Percentiles rank a stretch among this genome's conserved stretches.
Conservation (phyloP, 2,329 filamentous ascomycete genomes). For the Graphilbum fragrans region DNA sequence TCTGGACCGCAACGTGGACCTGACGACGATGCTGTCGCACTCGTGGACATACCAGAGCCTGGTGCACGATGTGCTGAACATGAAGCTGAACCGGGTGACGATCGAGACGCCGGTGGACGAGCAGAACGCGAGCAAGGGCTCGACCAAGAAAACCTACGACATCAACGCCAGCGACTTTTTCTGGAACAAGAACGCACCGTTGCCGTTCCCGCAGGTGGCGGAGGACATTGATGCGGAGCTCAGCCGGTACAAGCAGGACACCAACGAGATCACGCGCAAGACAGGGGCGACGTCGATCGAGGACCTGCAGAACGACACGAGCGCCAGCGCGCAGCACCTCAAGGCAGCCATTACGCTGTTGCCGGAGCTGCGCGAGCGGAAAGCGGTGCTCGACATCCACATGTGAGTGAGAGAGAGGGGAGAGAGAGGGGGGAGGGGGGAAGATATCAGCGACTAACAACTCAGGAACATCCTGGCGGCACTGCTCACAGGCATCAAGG, state of each 20-base stretch:
- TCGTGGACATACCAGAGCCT: constrained; percentile 74
- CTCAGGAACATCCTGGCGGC: constrained; percentile 68
- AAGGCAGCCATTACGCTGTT: constrained; percentile 91
- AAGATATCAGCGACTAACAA: background rate
- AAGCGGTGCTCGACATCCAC: constrained; percentile 91
- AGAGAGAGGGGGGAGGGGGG: background rate
- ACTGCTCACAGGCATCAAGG: constrained; percentile 67
- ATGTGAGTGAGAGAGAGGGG: constrained; percentile 40
- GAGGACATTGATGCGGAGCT: constrained; percentile 88
- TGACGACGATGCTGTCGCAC: constrained; percentile 97
- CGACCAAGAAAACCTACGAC: constrained; percentile 83
- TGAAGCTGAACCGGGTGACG: constrained; percentile 70
- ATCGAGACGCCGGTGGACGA: constrained; percentile 78
- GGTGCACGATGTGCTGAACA: constrained; percentile 50
- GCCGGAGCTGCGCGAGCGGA: constrained; percentile 84
- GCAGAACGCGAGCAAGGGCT: constrained; percentile 57
- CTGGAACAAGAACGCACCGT: constrained; percentile 83
- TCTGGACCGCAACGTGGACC: constrained; percentile 87
- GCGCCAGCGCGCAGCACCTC: constrained; percentile 81
- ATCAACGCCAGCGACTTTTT: constrained; percentile 87
- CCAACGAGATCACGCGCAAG: constrained; percentile 86
- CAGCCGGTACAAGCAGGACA: constrained; percentile 90
- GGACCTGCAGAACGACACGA: constrained; percentile 80
- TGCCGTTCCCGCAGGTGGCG: constrained; percentile 89
- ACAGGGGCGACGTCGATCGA: constrained; percentile 88